Base-by-base conservation (phyloP, 2,329 filamentous ascomycete genomes). In the Pochonia chlamydosporia region DNA sequence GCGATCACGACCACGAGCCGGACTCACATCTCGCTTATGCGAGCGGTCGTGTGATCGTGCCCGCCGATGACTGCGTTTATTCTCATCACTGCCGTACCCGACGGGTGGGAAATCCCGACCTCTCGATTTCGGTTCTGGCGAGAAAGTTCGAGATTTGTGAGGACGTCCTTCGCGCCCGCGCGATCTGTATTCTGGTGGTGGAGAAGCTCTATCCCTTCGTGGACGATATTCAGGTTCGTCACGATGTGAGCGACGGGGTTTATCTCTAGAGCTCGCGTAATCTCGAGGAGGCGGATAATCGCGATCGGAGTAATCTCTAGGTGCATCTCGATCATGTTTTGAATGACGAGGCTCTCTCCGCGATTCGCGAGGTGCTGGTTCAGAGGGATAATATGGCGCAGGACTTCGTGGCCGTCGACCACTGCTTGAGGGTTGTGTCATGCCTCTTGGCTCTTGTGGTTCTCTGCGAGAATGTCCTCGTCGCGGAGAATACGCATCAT, bases 41-140 rank as follows among this genome's bases (percentile, higher is more conserved):
- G 54, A 50, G n/a, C 55, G 50, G 28, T 54, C 52, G 21, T 58
- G 59, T 11, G 60, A 62, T 14, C 52, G 52, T 4, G 55, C 54
- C 0, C 55, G 55, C 10, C 53, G 58, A 44, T 48, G 41, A n/a
- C n/a, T n/a, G 33, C 49, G 44, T 14, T 50, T 46, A 14, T 50
- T 43, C 8, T 50, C 52, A 4, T 61, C 59, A 11, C 49, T 52
- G 7, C 53, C 53, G 5, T 52, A 52, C 10, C 51, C 53, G 3
- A 44, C 36, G 13, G 54, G 40, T 3, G 33, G 23, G 13, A 41
- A 42, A 40, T 13, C 36, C 28, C 46, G 49, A 20, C 24, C 31
- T 21, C 47, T 35, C 5, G 26, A 42, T 28, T 43, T 26, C 21
- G 49, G 37, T 13, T 51, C 49, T 5, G 51, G 46, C 18, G 51